Evolutionary conservation across 108 stramenopile species (phyloP), one percentile per base, ranked within the genome.

Genomic region (Pseudonitzschia delicatissima): DNA sequence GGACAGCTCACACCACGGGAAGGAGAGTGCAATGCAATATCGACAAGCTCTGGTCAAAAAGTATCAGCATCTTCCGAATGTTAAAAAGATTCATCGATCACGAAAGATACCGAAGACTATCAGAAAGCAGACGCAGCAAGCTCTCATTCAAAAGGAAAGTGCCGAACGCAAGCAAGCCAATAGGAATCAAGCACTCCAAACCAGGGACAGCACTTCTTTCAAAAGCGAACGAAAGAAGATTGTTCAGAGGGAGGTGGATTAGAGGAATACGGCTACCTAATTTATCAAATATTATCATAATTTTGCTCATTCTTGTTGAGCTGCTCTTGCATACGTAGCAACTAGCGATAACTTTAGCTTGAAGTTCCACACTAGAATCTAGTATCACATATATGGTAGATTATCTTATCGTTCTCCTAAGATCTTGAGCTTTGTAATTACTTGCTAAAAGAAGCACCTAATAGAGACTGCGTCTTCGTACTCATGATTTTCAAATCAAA

Each of bases 41-140:
- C 79, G 92, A 23, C 76, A 95, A 39, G 85, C 92, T 15, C 79
- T 99, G 68, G 77, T 96, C 12, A 69, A 89, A 55, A 90, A 90
- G 52, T 91, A 94, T 80, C 71, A 84, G 47, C 89, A 93, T 78
- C 79, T 99, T 77, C 97, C 98, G 11, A 96, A 96, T 57, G 88
- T 99, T 29, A 81, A 86, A 45, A 82, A 85, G 44, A 98, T 99
- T 64, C 59, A 79, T 52, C 88, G 87, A 62, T 64, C 90, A 23
- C 74, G 95, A 40, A 87, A 95, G 60, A 68, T 95, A 57, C 99
- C 99, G 39, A 97, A 94, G 69, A 73, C 89, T 39, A 82, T 99
- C 74, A 88, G 91, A 74, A 99, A 99, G 70, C 88, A 94, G 77
- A 87, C 90, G 20, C 74, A 77, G 25, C 70, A 81, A 59, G 81